A percentile compares a stretch with the other conserved stretches of the same genome.
Conservation (phyloP, 2,329 filamentous ascomycete species). For the Sporothrix curviconia region DNA sequence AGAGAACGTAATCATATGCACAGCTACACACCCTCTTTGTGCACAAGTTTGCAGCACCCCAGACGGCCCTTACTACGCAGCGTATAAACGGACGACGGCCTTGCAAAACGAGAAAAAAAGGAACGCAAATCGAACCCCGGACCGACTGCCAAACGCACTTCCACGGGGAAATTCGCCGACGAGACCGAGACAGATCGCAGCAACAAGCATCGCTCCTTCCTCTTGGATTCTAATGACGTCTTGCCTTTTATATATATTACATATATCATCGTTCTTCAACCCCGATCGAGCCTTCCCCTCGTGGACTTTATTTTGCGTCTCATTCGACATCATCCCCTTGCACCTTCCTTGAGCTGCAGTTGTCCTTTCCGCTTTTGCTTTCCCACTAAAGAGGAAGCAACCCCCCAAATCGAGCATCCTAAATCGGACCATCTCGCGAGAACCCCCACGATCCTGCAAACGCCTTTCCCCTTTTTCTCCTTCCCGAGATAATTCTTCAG, state of each 20-base stretch:
- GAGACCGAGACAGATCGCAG: background rate
- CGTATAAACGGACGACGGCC: background rate
- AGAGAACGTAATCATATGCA: conserved; percentile 3
- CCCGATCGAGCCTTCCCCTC: background rate
- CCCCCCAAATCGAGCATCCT: too few relatives aligned
- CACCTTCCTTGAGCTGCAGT: too few relatives aligned
- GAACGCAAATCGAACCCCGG: background rate
- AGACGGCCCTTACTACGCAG: background rate
- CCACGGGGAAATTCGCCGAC: background rate
- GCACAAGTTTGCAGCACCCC: background rate
- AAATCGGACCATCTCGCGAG: background rate
- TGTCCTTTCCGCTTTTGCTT: too few relatives aligned
- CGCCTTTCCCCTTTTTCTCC: background rate
- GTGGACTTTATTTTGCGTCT: background rate
- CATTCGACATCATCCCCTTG: background rate
- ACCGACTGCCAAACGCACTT: background rate
- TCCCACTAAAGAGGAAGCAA: too few relatives aligned
- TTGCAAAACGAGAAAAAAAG: background rate
- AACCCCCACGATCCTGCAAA: background rate
- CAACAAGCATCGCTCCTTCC: background rate
- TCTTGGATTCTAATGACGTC: background rate
- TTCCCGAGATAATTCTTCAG: background rate
- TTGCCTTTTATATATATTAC: background rate
- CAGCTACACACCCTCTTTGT: background rate
- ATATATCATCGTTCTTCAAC: background rate